Percentiles rank a stretch among this genome's conserved stretches.
These are phyloP conservation scores for Ramaria rubella DNA, from an alignment of 768 basidiomycete species.

Conservation along the genomic window DNA sequence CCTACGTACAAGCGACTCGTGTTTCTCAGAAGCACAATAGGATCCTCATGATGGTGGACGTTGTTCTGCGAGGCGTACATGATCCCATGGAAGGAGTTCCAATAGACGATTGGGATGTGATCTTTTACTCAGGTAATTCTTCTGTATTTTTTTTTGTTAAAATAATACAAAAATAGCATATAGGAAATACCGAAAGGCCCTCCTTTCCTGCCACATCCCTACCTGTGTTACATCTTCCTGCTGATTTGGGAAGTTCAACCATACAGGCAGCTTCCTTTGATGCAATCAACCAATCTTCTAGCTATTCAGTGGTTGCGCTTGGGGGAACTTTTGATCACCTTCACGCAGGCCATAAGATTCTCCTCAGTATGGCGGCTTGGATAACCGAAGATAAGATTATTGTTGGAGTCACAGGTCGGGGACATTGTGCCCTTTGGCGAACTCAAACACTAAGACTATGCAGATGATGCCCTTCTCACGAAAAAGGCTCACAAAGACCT, in stretches of 20 bases:
- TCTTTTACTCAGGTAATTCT: slow-evolving; percentile 5
- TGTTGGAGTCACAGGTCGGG: slow-evolving; percentile 78
- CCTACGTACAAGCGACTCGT: slow-evolving; percentile 82
- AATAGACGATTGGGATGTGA: slow-evolving; percentile 5
- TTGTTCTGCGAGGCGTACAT: slow-evolving; percentile 58
- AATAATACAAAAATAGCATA: neutral
- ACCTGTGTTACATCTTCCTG: slow-evolving; percentile 1
- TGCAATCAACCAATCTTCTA: neutral
- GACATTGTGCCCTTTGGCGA: slow-evolving; percentile 5
- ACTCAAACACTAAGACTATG: neutral
- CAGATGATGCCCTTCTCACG: slow-evolving; percentile 64
- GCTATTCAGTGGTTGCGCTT: slow-evolving; percentile 67
- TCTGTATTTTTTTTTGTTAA: neutral
- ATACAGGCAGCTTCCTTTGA: neutral
- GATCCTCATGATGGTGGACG: slow-evolving; percentile 70
- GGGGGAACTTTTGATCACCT: slow-evolving; percentile 99
- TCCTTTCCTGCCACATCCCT: slow-evolving; percentile 1
- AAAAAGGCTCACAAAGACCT: slow-evolving; percentile 67
- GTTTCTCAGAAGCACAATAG: slow-evolving; percentile 61
- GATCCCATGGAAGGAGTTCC: slow-evolving; percentile 30
- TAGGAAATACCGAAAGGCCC: neutral
- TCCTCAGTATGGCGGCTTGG: slow-evolving; percentile 88
- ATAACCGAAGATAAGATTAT: slow-evolving; percentile 75
- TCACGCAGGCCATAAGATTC: slow-evolving; percentile 94
- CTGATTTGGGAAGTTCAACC: neutral